Conservation (phyloP, 371 early-diverging fungal genomes). For the Chytridiales sp. region DNA sequence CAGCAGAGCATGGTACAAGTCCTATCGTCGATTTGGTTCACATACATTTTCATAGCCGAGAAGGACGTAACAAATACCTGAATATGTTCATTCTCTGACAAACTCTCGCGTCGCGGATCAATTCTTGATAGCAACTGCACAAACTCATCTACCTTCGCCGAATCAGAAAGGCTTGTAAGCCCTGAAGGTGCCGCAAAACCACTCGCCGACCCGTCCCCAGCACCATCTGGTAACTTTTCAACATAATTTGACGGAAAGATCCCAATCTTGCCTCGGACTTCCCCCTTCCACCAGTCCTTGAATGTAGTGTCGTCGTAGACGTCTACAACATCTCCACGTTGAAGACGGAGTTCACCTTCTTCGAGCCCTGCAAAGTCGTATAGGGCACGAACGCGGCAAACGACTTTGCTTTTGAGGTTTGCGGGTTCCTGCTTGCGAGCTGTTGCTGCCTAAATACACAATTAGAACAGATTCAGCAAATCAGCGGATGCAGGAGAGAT, state of each 20-base stretch:
- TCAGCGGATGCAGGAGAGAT: not conserved
- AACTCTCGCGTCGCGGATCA: constrained; percentile 78
- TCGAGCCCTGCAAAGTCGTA: constrained; percentile 85
- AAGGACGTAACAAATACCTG: constrained; percentile 50
- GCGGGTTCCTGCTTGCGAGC: constrained; percentile 1
- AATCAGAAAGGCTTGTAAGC: constrained; percentile 62
- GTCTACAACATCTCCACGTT: constrained; percentile 73
- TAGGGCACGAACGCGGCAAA: constrained; percentile 75
- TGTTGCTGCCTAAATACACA: not conserved
- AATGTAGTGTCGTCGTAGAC: constrained; percentile 79
- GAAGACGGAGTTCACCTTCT: constrained; percentile 78
- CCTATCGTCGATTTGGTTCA: constrained; percentile 21
- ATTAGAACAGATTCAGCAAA: too few relatives aligned
- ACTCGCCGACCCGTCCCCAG: constrained; percentile 7
- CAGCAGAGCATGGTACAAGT: constrained; percentile 63
- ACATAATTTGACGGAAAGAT: constrained; percentile 91
- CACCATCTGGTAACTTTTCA: constrained; percentile 42
- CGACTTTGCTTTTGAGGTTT: constrained; percentile 34
- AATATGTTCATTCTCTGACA: constrained; percentile 84
- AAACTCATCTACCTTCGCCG: constrained; percentile 75
- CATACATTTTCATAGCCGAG: not conserved
- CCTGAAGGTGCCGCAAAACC: constrained; percentile 23
- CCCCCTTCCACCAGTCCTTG: constrained; percentile 92
- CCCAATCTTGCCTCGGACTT: constrained; percentile 67
- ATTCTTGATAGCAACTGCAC: constrained; percentile 68